Base-by-base conservation (phyloP, 768 basidiomycete genomes). In the Podaxis rugospora region DNA sequence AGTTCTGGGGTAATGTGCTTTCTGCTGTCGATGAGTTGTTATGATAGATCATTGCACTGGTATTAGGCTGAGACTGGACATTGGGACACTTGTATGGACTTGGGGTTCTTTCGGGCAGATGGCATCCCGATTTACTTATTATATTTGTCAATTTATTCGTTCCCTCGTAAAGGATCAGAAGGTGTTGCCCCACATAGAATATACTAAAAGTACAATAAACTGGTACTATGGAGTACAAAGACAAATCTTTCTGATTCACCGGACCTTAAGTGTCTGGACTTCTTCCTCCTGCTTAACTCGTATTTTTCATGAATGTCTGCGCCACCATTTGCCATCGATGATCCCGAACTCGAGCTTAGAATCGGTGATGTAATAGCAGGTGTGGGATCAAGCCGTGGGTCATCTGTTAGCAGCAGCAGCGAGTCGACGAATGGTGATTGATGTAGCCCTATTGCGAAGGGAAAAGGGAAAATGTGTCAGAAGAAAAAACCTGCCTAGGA, bases 1-100 rank as follows among this genome's bases (percentile, higher is more conserved):
- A 64, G 27, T 93, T 90, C 74, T 93, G 92, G 90, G 68, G 71
- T 21, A 83, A 85, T 64, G 73, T 88, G 7, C 65, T 85, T 50
- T 67, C 66, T 0, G 80, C 80, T 21, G 79, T 89, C 2, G 78
- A 85, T 37, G 85, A 89, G 65, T 81, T 89, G 60, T 69, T 93
- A 28, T 51, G 39, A 44, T 46, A 32, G 5, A 25, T 14, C 9
- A 32, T 32, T 32, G 32, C 32, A 9, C 23, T 4, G 5, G 6
- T 51, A 28, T 42, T 9, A 4, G 35, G 28, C 25, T 63, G 11
- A 28, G 37, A 18, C 5, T 36, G 9, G n/a, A 42, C 40, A 18
- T 13, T 42, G 40, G 40, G n/a, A 13, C 40, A 14, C 13, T 42
- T 14, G 40, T 42, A 42, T 42, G n/a, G 13, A 18, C n/a, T 42